These are phyloP conservation scores for Pythium pyrilobum DNA, from an alignment of 352 stramenopile species.

Conservation along the genomic window DNA sequence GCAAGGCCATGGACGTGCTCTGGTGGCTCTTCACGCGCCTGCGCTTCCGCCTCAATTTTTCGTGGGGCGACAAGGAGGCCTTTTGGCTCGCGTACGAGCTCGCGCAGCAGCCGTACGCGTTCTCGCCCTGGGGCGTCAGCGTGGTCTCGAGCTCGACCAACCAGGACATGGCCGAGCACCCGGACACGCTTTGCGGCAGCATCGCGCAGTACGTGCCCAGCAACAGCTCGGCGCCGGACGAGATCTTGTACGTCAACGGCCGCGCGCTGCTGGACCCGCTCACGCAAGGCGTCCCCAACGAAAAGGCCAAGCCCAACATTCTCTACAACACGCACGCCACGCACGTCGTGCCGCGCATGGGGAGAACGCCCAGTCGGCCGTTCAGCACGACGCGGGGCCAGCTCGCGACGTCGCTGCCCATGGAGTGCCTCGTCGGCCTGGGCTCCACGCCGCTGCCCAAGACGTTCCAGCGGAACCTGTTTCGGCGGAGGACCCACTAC, in stretches of 20 bases:
- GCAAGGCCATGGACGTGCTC: constrained; percentile 32
- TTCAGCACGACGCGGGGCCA: neutral
- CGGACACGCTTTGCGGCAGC: constrained; percentile 59
- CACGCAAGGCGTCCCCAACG: constrained; percentile 16
- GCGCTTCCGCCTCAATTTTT: constrained; percentile 50
- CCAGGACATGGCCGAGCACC: constrained; percentile 44
- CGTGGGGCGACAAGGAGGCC: constrained; percentile 40
- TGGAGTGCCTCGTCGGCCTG: constrained; percentile 12
- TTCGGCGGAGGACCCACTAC: no score
- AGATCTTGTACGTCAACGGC: constrained; percentile 55
- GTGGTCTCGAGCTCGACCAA: constrained; percentile 43
- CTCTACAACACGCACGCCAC: constrained; percentile 45
- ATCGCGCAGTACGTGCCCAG: constrained; percentile 54
- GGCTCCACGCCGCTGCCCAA: neutral
- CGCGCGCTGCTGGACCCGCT: constrained; percentile 46
- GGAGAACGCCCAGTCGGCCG: constrained; percentile 5
- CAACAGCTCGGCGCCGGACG: neutral
- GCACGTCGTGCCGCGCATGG: constrained; percentile 43
- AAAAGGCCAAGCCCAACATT: constrained; percentile 16
- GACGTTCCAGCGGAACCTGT: no score
- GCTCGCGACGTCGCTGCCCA: constrained; percentile 6
- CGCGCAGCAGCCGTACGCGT: constrained; percentile 45
- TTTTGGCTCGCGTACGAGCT: constrained; percentile 71
- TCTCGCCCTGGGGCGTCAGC: constrained; percentile 59
- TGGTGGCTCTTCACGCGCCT: constrained; percentile 49